Conservation (phyloP, 352 stramenopile species). For the Thalassiosira delicatula region DNA sequence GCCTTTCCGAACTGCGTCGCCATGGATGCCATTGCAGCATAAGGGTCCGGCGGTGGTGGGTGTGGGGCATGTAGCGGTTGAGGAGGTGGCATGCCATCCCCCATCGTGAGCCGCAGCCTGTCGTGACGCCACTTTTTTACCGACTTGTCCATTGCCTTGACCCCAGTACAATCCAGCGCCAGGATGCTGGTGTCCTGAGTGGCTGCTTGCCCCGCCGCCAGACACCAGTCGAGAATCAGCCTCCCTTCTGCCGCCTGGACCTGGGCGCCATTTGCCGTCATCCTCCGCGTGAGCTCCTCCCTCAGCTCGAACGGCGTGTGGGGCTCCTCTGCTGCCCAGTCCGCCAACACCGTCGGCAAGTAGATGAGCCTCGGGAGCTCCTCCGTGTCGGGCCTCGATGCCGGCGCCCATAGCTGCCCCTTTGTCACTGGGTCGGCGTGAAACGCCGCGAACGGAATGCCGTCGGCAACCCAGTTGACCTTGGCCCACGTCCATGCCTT, state of each 20-base stretch:
- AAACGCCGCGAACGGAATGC: background rate
- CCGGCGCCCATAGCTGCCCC: background rate
- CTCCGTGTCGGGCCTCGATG: background rate
- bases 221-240: background rate
- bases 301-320: background rate
- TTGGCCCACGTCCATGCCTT: background rate
- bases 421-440: background rate
- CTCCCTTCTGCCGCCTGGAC: background rate
- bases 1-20: background rate
- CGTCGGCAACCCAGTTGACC: background rate
- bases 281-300: background rate
- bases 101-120: background rate
- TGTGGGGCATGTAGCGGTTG: background rate
- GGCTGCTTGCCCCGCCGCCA: background rate
- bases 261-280: background rate
- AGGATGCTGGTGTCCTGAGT: background rate
- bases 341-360: background rate
- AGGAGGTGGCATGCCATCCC: too few relatives aligned
- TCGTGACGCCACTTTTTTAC: background rate
- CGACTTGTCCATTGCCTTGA: background rate
- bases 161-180: background rate
- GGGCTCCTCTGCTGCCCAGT: background rate
- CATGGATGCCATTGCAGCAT: background rate
- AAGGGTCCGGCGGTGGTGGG: background rate
- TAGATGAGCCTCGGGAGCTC: background rate